Evolutionary conservation across 257 asterid species (phyloP).

Genomic region (Paulownia fortunei): DNA sequence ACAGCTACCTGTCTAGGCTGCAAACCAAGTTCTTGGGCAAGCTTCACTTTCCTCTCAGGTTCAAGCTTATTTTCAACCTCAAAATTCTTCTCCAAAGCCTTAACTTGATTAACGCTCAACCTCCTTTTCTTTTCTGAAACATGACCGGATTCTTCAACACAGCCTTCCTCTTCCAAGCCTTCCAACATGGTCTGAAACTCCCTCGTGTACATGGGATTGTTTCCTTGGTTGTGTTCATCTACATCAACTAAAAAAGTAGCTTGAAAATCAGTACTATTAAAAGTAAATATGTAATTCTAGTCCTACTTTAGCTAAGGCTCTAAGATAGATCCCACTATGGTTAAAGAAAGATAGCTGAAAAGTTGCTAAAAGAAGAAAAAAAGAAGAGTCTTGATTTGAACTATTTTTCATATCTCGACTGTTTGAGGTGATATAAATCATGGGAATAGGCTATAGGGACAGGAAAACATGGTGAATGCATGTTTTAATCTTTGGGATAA

Average conservation of each 20-base stretch:
- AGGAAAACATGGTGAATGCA: constrained; percentile 47
- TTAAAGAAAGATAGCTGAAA: not conserved
- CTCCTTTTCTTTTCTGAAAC: constrained; percentile 76
- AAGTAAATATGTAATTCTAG: not conserved
- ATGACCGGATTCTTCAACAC: constrained; percentile 70
- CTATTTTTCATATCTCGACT: not conserved
- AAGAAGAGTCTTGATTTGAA: constrained; percentile 8
- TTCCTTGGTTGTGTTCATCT: constrained; percentile 59
- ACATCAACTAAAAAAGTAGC: constrained; percentile 6
- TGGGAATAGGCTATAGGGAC: constrained; percentile 38
- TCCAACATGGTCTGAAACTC: constrained; percentile 79
- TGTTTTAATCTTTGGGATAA: constrained; percentile 38
- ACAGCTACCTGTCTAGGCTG: constrained; percentile 97
- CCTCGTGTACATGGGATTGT: constrained; percentile 54
- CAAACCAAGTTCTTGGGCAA: constrained; percentile 84
- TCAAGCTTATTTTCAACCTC: constrained; percentile 93
- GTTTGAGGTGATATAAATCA: constrained; percentile 24
- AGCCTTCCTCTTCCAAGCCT: constrained; percentile 77
- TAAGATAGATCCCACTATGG: constrained; percentile 28
- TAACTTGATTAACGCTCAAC: constrained; percentile 75
- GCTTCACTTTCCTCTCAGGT: constrained; percentile 83
- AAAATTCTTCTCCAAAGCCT: constrained; percentile 86
- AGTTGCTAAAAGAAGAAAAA: constrained; percentile 44
- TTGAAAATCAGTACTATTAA: not conserved
- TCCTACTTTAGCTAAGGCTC: constrained; percentile 16